Evolutionary conservation across 495 filamentous ascomycete genomes (phyloP).

Genomic region (Annulohypoxylon maeteangense): DNA sequence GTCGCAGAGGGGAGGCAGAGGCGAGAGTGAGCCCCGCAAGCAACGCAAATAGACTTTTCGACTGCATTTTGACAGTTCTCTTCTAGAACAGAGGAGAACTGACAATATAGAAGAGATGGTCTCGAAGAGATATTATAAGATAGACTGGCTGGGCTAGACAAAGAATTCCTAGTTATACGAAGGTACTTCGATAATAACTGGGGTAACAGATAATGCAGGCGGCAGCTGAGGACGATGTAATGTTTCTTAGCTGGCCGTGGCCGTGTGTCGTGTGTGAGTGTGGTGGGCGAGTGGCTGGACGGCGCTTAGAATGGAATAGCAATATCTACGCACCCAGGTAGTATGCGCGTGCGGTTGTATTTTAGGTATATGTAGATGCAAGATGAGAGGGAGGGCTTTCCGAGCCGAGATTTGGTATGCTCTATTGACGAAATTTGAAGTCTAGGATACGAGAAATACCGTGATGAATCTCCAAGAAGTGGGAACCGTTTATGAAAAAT

Average conservation of each 20-base stretch:
- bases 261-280: conserved; percentile 36
- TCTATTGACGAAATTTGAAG: conserved; percentile 11
- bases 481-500: conserved; percentile 1
- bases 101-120: conserved; percentile 17
- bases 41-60: conserved; percentile 36
- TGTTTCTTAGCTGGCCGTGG: conserved; percentile 41
- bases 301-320: conserved; percentile 46
- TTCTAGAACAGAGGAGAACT: conserved; percentile 6
- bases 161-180: conserved; percentile 8
- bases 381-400: conserved; percentile 45
- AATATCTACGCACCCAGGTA: conserved; percentile 18
- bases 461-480: neutral
- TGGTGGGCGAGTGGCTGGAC: conserved; percentile 37
- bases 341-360: conserved; percentile 34
- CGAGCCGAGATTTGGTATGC: conserved; percentile 47
- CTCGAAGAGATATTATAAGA: conserved; percentile 38
- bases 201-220: conserved; percentile 28
- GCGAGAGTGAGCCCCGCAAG: conserved; percentile 46
- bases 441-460: conserved; percentile 11
- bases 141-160: conserved; percentile 9
- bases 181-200: conserved; percentile 24
- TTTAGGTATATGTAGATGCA: conserved; percentile 31
- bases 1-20: conserved; percentile 47
- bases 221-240: conserved; percentile 42
- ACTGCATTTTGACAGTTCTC: conserved; percentile 42